A percentile compares a stretch with the other conserved stretches of the same genome.
These are phyloP conservation scores for Trametes cinnabarina DNA, from an alignment of 768 basidiomycete genomes.

Conservation along the genomic window DNA sequence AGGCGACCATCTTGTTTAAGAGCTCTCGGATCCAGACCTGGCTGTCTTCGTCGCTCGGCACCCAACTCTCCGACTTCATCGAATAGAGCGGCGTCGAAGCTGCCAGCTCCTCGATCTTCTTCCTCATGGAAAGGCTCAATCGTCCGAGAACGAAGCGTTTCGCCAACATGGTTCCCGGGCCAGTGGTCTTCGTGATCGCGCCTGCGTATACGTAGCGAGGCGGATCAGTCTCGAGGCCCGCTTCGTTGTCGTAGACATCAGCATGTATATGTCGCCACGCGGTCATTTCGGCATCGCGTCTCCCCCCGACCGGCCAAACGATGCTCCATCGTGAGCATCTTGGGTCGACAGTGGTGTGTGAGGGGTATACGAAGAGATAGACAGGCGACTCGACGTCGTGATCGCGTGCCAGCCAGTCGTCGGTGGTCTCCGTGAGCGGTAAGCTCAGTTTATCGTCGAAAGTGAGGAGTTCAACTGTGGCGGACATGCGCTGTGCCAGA, in stretches of 20 bases:
- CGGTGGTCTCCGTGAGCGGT: not conserved
- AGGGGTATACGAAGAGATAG: conserved; percentile 15
- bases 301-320: conserved; percentile 11
- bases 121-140: conserved; percentile 3
- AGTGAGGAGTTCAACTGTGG: conserved; percentile 3
- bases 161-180: conserved; percentile 10
- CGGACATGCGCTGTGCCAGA: not conserved
- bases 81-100: not conserved
- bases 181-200: conserved; percentile 14
- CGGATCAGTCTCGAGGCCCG: conserved; percentile 7
- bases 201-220: conserved; percentile 8
- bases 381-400: conserved; percentile 9
- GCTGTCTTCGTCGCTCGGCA: not conserved
- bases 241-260: conserved; percentile 8
- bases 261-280: conserved; percentile 17
- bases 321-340: conserved; percentile 10
- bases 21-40: conserved; percentile 10
- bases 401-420: conserved; percentile 20
- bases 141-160: conserved; percentile 4
- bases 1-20: conserved; percentile 8
- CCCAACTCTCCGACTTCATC: not conserved
- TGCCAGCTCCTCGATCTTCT: conserved; percentile 9
- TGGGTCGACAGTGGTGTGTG: conserved; percentile 2
- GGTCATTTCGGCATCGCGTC: not conserved
- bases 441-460: not conserved